Evolutionary conservation across 2,329 filamentous ascomycete species (phyloP).

Genomic region (Sporothrix globosa): DNA sequence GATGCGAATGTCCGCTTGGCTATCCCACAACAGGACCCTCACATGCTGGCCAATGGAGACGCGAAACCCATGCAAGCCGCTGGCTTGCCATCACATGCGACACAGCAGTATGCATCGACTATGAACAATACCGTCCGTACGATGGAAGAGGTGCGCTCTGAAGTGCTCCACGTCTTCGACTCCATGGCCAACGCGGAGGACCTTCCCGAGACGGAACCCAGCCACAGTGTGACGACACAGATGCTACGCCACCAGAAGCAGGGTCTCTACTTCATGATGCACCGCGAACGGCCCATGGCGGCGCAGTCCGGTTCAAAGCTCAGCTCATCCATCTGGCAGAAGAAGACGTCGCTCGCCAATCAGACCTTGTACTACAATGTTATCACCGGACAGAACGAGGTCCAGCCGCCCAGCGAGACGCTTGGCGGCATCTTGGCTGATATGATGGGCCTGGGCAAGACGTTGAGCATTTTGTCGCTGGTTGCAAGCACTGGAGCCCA

Average conservation of each 20-base stretch:
- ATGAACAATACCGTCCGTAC: constrained; percentile 52
- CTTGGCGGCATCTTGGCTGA: constrained; percentile 77
- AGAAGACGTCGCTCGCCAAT: constrained; percentile 56
- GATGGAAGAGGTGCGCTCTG: constrained; percentile 81
- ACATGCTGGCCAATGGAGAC: constrained; percentile 44
- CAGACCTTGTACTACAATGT: constrained; percentile 73
- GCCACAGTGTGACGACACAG: constrained; percentile 63
- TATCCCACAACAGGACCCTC: constrained; percentile 63
- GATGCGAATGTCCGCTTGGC: constrained; percentile 70
- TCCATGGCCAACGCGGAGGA: constrained; percentile 75
- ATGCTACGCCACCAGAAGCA: constrained; percentile 88
- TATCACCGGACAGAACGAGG: constrained; percentile 72
- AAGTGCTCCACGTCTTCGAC: constrained; percentile 87
- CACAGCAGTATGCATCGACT: background rate
- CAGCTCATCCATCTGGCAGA: constrained; percentile 78
- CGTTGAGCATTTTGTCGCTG: constrained; percentile 80
- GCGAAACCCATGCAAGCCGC: background rate
- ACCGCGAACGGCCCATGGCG: constrained; percentile 70
- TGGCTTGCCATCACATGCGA: background rate
- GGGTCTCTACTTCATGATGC: constrained; percentile 82
- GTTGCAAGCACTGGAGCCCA: constrained; percentile 67
- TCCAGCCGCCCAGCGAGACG: constrained; percentile 65
- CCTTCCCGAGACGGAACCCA: constrained; percentile 72
- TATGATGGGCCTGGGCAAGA: constrained; percentile 90
- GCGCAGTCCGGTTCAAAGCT: constrained; percentile 60